Base-by-base conservation (phyloP, 2,329 filamentous ascomycete species). In the Fusarium oxysporum region DNA sequence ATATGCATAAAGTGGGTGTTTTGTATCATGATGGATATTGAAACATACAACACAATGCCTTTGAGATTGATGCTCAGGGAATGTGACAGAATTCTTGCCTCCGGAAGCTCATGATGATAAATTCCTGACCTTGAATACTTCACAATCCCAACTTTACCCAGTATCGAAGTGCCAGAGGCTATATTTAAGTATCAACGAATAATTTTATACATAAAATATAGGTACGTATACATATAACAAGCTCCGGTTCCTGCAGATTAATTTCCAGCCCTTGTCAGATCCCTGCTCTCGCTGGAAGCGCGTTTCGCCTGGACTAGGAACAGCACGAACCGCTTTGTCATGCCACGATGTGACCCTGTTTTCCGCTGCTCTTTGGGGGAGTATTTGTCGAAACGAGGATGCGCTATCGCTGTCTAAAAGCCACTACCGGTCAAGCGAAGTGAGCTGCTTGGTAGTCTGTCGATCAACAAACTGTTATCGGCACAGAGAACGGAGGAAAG, bases 261-360 rank as follows among this genome's bases (percentile, higher is more conserved):
- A 78, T 77, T 77, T 77, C 76, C 76, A 64, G 70, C 17, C 57
- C 61, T 51, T 51, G 74, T 74, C 66, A n/a, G 56, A 67, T 62
- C 75, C 75, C 60, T 77, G 75, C 53, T 56, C 41, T 38, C 32
- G 43, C 67, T 45, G 62, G 55, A 69, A 61, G 51, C 64, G 51
- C 65, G 75, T 77, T 77, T 77, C 74, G 76, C 51, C 50, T 64
- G 45, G 38, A 51, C 73, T 51, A 71, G 54, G 38, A 53, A 40
- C 50, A 59, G 51, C 51, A 17, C 45, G 43, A 69, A 70, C 44
- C 47, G 59, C 61, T 63, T 60, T 54, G 37, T 53, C 51, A 56
- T 56, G 70, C 38, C 35, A 53, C 40, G 53, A 61, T 63, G 45
- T 35, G 35, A 67, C 56, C 28, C 23, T 59, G 53, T 51, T 45